Evolutionary conservation across 2,329 filamentous ascomycete species (phyloP), one percentile per base, ranked within the genome.

Genomic region (Hawksworthiomyces lignivorus): DNA sequence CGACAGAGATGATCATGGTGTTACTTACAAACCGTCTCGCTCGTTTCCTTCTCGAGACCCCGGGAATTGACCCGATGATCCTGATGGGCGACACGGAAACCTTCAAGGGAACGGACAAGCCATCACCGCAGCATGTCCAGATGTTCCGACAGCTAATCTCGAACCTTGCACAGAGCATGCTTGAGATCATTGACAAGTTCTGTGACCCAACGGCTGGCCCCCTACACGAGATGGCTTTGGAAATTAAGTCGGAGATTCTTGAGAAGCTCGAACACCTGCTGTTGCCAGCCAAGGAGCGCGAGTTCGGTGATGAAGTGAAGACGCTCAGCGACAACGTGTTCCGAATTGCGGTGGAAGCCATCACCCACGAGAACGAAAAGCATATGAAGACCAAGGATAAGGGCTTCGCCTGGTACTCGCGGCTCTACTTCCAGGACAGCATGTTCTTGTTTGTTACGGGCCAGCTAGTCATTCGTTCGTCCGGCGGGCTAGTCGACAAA

Each of bases 1-100:
- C 75, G 3, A 80, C 75, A 0, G 75, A 80, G 46, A 80, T 80
- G 75, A 70, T 73, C 1, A 76, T 77, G 46, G 67, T 68, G 46
- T 51, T 79, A 24, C 57, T 77, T 9, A 59, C 64, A 5, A 71
- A 68, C 56, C 68, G 70, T 36, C 61, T 78, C 4, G 67, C 66
- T 32, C 65, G 64, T 26, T 70, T 75, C 45, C 60, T 77, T 43
- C 56, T 71, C 17, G 66, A 70, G 11, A 63, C 59, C 0, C 65
- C 68, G 1, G 66, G 65, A 1, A 60, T 77, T 20, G 73, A 78
- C 47, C 59, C 64, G 9, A 63, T 73, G 15, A 58, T 76, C 17
- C 54, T 77, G 40, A 62, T 68, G 14, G 63, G 67, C 20, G 64
- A 68, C 39, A 51, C 61, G 6, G 62, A 57, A 4, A 45, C 52